Evolutionary conservation across 2,329 filamentous ascomycete species (phyloP).

Genomic region (Pyricularia sp.): DNA sequence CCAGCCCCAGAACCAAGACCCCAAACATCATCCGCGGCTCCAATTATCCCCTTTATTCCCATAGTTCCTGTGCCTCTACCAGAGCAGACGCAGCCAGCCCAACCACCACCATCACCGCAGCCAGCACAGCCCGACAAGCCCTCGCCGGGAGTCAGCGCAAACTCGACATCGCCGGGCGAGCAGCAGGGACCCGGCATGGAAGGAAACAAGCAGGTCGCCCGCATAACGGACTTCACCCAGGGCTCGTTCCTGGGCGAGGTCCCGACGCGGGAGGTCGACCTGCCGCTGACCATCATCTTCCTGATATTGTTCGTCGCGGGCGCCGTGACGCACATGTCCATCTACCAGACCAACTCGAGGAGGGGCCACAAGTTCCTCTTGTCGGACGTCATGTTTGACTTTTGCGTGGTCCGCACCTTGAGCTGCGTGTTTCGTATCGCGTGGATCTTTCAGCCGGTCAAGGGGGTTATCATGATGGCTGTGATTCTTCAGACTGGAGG

Average conservation of each 20-base stretch:
- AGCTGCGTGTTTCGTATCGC: conserved; percentile 25
- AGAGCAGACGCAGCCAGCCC: neutral
- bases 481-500: conserved; percentile 26
- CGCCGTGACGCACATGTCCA: conserved; percentile 15
- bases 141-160: neutral
- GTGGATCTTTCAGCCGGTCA: conserved; percentile 19
- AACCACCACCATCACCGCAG: too few relatives aligned
- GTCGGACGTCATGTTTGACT: conserved; percentile 17
- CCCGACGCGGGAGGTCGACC: conserved; percentile 10
- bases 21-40: neutral
- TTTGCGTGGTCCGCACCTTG: conserved; percentile 23
- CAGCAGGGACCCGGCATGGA: neutral
- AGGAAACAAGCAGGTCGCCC: neutral
- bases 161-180: neutral
- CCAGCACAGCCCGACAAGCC: too few relatives aligned
- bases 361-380: conserved; percentile 28
- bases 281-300: conserved; percentile 16
- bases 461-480: conserved; percentile 21
- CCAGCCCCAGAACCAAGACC: neutral
- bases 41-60: neutral
- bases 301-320: conserved; percentile 15
- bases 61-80: neutral
- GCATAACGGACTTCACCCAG: conserved; percentile 4
- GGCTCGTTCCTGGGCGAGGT: conserved; percentile 7
- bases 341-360: conserved; percentile 19